Base-by-base conservation (phyloP, 164 flowering plant genomes). In the Paratinospora sagittata region DNA sequence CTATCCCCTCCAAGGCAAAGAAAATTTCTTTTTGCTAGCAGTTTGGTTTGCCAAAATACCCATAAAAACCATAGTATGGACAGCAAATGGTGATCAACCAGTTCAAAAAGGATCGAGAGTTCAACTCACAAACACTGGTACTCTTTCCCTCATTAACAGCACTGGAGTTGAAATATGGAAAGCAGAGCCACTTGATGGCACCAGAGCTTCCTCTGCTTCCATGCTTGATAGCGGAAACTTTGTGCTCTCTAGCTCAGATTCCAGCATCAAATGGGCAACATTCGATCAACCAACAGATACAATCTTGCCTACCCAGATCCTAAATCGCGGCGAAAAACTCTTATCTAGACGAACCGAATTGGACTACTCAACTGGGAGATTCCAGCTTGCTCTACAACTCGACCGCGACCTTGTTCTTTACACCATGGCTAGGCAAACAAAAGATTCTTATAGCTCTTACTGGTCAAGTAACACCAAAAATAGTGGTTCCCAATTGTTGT, bases 191-290 rank as follows among this genome's bases (percentile, higher is more conserved):
- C 4, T 16, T 14, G 66, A 34, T 12, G 66, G 60, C 34, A 68
- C 67, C 9, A 13, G n/a, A 8, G 80, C 58, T 2, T 41, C 74
- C 60, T 65, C 73, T 39, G 87, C 80, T 9, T 75, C 81, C 27
- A 76, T 86, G 85, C 86, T 80, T 21, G 84, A 86, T 33, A 76
- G 72, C 0, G 89, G 89, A 21, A 86, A 86, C 68, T 79, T 86
- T 30, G 76, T 82, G 24, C 72, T 84, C 21, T 37, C 37, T 0
- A 19, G 70, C 65, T 3, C 14, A 14, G 65, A 74, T 9, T 65
- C 73, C 21, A 65, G 1, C 2, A 17, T 24, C 34, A 5, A 27
- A 66, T 81, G 84, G 84, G 69, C 66, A 69, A 79, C 76, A 24
- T 81, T 81, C 62, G 57, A 72, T 16, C 2, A 70, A 1, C 83